Conservation (phyloP, 768 basidiomycete genomes). For the Boletus reticulatus region DNA sequence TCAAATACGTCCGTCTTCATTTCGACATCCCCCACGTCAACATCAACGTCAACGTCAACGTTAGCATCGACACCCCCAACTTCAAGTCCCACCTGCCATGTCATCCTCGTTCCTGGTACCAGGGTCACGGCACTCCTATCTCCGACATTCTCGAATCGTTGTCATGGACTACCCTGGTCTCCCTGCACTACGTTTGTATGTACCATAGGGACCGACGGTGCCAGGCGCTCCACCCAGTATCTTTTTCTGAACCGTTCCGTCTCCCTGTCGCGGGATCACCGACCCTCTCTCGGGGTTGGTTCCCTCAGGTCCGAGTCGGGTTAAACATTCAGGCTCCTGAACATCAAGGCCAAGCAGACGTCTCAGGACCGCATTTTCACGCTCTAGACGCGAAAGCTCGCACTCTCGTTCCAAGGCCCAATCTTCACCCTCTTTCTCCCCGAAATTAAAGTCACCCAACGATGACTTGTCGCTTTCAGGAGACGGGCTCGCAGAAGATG, state of each 20-base stretch:
- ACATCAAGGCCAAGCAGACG: constrained; percentile 59
- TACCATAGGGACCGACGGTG: constrained; percentile 43
- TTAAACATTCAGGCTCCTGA: constrained; percentile 16
- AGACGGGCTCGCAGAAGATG: background rate
- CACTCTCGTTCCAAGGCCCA: constrained; percentile 86
- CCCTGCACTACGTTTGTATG: constrained; percentile 36
- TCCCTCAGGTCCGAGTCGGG: background rate
- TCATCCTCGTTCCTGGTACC: no score
- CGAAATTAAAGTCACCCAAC: constrained; percentile 21
- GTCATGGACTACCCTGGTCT: constrained; percentile 11
- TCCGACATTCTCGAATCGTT: no score
- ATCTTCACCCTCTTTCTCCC: constrained; percentile 52
- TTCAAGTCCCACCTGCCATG: no score
- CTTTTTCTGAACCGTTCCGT: constrained; percentile 20
- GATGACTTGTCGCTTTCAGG: constrained; percentile 1
- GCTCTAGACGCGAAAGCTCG: constrained; percentile 83
- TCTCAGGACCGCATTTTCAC: constrained; percentile 82
- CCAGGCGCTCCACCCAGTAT: constrained; percentile 35
- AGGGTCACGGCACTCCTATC: no score
- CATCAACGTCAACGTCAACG: background rate
- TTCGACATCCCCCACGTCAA: constrained; percentile 8
- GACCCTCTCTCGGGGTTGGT: background rate
- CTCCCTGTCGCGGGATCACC: constrained; percentile 12
- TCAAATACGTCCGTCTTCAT: background rate
- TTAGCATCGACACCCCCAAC: no score